Evolutionary conservation across 1,284 basidiomycete genomes (phyloP).

Genomic region (Microbotryum saponariae): DNA sequence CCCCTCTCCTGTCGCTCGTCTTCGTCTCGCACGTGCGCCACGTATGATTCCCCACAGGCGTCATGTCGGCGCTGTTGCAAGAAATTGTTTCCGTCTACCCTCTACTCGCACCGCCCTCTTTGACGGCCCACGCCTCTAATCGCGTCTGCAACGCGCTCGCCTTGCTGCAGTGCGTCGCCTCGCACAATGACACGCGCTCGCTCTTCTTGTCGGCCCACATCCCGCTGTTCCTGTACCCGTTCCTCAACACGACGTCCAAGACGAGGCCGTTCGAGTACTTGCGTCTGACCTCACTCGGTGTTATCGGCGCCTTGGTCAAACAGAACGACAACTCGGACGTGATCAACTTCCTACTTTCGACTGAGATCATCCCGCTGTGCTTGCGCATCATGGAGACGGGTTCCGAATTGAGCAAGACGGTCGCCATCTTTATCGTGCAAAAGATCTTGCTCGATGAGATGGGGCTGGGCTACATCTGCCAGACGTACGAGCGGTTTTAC

Average conservation of each 20-base stretch:
- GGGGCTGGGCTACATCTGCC: slow-evolving; percentile 95
- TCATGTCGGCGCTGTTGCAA: slow-evolving; percentile 96
- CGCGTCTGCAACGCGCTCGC: slow-evolving; percentile 98
- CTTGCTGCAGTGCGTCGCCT: slow-evolving; percentile 93
- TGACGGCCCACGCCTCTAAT: slow-evolving; percentile 98
- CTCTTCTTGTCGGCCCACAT: slow-evolving; percentile 92
- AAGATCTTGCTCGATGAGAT: slow-evolving; percentile 98
- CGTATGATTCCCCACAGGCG: slow-evolving; percentile 52
- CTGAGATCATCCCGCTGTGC: slow-evolving; percentile 98
- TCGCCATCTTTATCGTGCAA: slow-evolving; percentile 99
- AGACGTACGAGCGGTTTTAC: slow-evolving; percentile 98
- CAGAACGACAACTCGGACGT: slow-evolving; percentile 99
- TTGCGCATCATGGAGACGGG: slow-evolving; percentile 99
- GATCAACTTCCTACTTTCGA: slow-evolving; percentile 97
- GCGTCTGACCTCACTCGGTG: slow-evolving; percentile 90
- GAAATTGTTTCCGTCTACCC: slow-evolving; percentile 99
- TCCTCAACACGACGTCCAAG: slow-evolving; percentile 98
- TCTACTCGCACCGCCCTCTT: slow-evolving; percentile 84
- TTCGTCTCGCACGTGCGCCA: neutral
- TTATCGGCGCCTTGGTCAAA: slow-evolving; percentile 98
- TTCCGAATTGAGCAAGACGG: slow-evolving; percentile 97
- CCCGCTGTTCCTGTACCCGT: slow-evolving; percentile 96
- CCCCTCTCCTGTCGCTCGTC: neutral
- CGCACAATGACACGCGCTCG: slow-evolving; percentile 84
- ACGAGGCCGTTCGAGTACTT: slow-evolving; percentile 98